Evolutionary conservation across 2,329 filamentous ascomycete species (phyloP), one percentile per base, ranked within the genome.

Genomic region (Lecanosticta acicola): DNA sequence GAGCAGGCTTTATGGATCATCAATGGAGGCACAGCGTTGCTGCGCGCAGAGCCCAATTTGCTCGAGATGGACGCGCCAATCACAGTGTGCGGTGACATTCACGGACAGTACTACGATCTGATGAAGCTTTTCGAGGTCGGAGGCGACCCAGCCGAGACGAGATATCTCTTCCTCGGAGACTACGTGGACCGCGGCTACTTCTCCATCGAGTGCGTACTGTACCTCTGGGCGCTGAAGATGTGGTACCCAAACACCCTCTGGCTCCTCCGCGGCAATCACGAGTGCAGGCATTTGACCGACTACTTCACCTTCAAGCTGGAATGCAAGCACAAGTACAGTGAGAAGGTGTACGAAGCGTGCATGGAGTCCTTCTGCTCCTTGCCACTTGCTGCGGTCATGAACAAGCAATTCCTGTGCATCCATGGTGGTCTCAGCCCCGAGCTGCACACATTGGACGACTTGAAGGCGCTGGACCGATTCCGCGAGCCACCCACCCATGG

Each of bases 221-320:
- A 98, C 69, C 80, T 98, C 19, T 98, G 93, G 93, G 85, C 85
- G 26, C 77, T 98, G 67, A 98, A 98, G 79, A 97, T 98, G 66
- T 95, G 94, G 81, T 98, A 97, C 66, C 93, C 93, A 43, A 89
- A 97, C 70, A 91, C 88, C 16, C 81, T 98, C 46, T 98, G 93
- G 93, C 78, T 98, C 59, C 80, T 98, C 58, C 87, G 93, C 62
- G 93, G 93, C 58, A 98, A 98, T 71, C 93, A 98, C 73, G 93
- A 98, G 72, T 98, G 93, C 70, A 85, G 93, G 63, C 93, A 98
- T 74, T 79, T 98, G 78, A 98, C 93, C 47, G 93, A 98, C 67
- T 98, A 98, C 77, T 98, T 98, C 73, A 98, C 93, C 51, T 98
- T 98, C 77, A 97, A 98, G 77, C 83, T 98, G 48, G 93, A 98